phyloP scores from a whole-genome alignment of 202 grass and related monocot species.

The Saccharum hybrid region DNA sequence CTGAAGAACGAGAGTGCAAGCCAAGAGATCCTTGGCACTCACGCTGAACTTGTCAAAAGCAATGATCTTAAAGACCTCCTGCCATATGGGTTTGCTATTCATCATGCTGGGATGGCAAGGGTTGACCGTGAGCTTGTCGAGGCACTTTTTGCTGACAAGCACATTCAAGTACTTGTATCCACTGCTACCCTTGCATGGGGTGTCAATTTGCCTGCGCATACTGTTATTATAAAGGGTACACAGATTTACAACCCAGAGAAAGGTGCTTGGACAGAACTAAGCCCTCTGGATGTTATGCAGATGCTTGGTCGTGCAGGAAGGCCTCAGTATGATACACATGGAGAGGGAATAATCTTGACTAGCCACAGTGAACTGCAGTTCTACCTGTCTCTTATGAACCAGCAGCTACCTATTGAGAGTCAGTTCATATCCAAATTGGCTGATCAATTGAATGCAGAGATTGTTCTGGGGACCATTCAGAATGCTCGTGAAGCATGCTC shows the following conservation, averaged over 20 bases:
- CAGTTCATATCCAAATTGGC: conserved; percentile 87
- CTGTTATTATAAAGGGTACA: conserved; percentile 90
- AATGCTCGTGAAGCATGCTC: conserved; percentile 88
- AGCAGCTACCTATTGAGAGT: conserved; percentile 89
- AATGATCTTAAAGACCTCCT: conserved; percentile 87
- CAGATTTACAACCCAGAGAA: conserved; percentile 96
- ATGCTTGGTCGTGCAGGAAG: conserved; percentile 94
- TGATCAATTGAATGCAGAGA: conserved; percentile 94
- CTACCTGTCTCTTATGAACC: conserved; percentile 94
- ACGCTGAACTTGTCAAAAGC: conserved; percentile 82
- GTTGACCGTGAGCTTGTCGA: conserved; percentile 81
- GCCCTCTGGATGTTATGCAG: conserved; percentile 92
- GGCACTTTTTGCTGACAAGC: conserved; percentile 74
- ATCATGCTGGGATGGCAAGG: conserved; percentile 88
- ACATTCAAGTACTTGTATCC: conserved; percentile 86
- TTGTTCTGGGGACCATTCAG: conserved; percentile 95
- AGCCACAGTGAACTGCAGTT: conserved; percentile 90
- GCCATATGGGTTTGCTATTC: conserved; percentile 91
- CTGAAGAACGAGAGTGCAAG: conserved; percentile 90
- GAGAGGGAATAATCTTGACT: conserved; percentile 92
- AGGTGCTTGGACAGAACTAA: conserved; percentile 89
- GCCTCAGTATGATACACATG: conserved; percentile 87
- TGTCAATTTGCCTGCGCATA: conserved; percentile 90
- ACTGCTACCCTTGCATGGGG: conserved; percentile 94
- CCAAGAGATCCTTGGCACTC: conserved; percentile 77